A percentile compares a stretch with the other conserved stretches of the same genome.
Conservation (phyloP, 495 filamentous ascomycete species). For the Lophiostoma macrostomum region DNA sequence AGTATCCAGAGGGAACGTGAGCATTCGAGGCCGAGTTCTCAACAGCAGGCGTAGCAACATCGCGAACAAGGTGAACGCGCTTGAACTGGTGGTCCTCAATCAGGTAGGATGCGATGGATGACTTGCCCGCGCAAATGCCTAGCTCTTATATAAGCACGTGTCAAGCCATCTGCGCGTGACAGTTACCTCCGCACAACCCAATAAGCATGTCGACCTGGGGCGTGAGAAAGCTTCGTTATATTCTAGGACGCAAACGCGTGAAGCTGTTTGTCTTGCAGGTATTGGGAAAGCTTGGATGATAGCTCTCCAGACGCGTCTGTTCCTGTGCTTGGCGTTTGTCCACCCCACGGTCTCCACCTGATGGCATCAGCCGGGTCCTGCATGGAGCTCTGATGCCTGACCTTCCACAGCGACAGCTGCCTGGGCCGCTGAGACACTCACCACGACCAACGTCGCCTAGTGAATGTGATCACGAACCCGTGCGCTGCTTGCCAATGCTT, state of each 20-base stretch:
- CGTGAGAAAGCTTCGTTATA: too few species aligned
- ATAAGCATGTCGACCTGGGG: slow-evolving; percentile 65
- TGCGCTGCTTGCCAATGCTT: slow-evolving; percentile 8
- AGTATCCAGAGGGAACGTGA: slow-evolving; percentile 26
- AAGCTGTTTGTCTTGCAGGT: too few species aligned
- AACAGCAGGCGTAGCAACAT: slow-evolving; percentile 26
- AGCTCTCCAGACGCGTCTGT: too few species aligned
- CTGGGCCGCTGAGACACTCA: slow-evolving; percentile 26
- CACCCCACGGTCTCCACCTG: too few species aligned
- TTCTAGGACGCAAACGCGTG: too few species aligned
- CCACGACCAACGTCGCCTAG: background rate
- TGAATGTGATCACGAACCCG: slow-evolving; percentile 9
- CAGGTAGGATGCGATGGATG: slow-evolving; percentile 78
- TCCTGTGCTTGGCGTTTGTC: too few species aligned
- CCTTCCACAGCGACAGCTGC: background rate
- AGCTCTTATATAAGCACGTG: background rate
- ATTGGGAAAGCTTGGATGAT: too few species aligned
- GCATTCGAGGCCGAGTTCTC: slow-evolving; percentile 37
- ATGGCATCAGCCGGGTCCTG: too few species aligned
- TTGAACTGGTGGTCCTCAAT: slow-evolving; percentile 73
- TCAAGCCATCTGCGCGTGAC: background rate
- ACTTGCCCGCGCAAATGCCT: slow-evolving; percentile 91
- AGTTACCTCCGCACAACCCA: slow-evolving; percentile 83
- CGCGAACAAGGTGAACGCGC: slow-evolving; percentile 47
- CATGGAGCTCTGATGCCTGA: background rate